A percentile compares a stretch with the other conserved stretches of the same genome.
Conservation (phyloP, 768 basidiomycete species). For the Xerocomellus dryophilus region DNA sequence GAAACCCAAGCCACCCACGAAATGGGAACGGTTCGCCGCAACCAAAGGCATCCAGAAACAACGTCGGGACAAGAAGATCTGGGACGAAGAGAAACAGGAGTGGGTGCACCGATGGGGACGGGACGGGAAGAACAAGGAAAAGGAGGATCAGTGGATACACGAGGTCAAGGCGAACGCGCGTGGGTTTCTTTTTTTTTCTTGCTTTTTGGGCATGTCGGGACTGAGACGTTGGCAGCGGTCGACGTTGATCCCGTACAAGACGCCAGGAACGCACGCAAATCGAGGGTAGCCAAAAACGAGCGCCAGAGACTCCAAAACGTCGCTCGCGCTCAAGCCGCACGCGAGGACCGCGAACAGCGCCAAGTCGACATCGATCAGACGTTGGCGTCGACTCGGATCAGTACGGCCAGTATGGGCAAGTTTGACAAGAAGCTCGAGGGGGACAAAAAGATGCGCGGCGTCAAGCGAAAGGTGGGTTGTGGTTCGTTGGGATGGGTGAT, state of each 20-base stretch:
- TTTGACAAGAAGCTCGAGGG: conserved; percentile 91
- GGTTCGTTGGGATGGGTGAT: background rate
- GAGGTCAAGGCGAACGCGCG: conserved; percentile 88
- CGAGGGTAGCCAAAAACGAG: conserved; percentile 80
- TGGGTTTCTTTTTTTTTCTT: conserved; percentile 35
- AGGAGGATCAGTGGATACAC: conserved; percentile 86
- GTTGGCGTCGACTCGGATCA: conserved; percentile 69
- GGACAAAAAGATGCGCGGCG: conserved; percentile 81
- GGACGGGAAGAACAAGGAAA: conserved; percentile 83
- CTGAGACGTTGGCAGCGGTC: conserved; percentile 47
- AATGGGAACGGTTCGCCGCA: conserved; percentile 95
- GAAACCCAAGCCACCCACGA: conserved; percentile 87
- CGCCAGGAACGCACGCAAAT: conserved; percentile 77
- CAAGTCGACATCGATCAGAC: conserved; percentile 75
- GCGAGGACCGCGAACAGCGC: conserved; percentile 44
- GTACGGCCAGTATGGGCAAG: conserved; percentile 94
- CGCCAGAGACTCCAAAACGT: conserved; percentile 71
- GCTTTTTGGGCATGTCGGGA: background rate
- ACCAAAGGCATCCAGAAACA: conserved; percentile 90
- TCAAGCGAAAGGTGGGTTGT: conserved; percentile 83
- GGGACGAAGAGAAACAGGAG: conserved; percentile 93
- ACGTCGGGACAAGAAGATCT: conserved; percentile 73
- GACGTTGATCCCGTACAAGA: conserved; percentile 77
- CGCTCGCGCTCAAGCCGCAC: conserved; percentile 48
- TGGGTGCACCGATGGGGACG: conserved; percentile 92